Evolutionary conservation across 805 yeast species (phyloP).

Genomic region (Zygosaccharomyces gambellarensis): DNA sequence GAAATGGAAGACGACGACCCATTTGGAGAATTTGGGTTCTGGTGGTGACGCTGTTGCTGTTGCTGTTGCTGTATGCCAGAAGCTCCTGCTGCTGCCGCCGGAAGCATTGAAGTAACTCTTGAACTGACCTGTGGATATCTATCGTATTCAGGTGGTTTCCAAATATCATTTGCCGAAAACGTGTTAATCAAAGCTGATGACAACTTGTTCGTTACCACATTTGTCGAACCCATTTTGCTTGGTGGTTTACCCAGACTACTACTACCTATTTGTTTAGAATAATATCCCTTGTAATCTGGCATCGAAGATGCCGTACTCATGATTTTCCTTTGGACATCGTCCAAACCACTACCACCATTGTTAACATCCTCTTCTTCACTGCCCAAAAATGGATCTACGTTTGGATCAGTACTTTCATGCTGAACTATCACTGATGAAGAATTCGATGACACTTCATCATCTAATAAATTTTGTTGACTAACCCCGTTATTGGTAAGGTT

Average conservation of each 20-base stretch:
- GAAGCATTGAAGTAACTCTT: conserved; percentile 47
- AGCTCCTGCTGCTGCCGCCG: not conserved
- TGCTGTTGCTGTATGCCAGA: not conserved
- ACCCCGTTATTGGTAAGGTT: conserved; percentile 19
- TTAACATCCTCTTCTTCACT: conserved; percentile 12
- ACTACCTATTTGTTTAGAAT: conserved; percentile 19
- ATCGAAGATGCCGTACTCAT: not conserved
- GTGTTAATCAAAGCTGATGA: conserved; percentile 14
- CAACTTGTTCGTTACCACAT: conserved; percentile 9
- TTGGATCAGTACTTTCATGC: not conserved
- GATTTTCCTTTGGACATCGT: not conserved
- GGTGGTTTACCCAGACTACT: not conserved
- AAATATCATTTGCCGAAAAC: conserved; percentile 21
- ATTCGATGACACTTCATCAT: conserved; percentile 6
- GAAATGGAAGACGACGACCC: conserved; percentile 26
- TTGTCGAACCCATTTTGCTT: not conserved
- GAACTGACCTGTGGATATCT: conserved; percentile 62
- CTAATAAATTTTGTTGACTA: conserved; percentile 7
- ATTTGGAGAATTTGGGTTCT: conserved; percentile 25
- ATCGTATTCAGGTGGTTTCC: conserved; percentile 55
- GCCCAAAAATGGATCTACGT: conserved; percentile 13
- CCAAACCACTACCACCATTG: not conserved
- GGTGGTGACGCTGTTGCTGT: not conserved
- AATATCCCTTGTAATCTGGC: conserved; percentile 30
- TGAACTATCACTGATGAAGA: not conserved